Conservation (phyloP, 2,329 filamentous ascomycete species). For the Ambrosiella xylebori region DNA sequence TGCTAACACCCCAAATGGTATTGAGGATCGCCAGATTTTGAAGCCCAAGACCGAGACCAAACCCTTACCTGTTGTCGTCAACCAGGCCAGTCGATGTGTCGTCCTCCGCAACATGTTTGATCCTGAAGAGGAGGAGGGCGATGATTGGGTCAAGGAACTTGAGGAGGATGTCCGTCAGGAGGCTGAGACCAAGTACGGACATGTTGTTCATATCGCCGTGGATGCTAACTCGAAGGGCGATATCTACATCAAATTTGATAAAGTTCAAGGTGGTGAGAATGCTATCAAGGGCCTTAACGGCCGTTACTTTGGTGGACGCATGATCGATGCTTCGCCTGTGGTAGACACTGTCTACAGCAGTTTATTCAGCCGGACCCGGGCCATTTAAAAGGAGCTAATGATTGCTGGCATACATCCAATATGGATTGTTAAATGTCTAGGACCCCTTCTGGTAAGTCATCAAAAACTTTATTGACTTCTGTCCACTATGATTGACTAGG, state of each 20-base stretch:
- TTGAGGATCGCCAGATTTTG: slow-evolving; percentile 52
- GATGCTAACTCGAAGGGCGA: slow-evolving; percentile 90
- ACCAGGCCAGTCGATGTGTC: slow-evolving; percentile 84
- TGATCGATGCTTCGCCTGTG: slow-evolving; percentile 87
- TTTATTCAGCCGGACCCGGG: slow-evolving; percentile 75
- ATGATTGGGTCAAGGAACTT: slow-evolving; percentile 79
- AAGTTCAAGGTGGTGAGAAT: slow-evolving; percentile 86
- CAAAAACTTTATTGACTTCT: too few species aligned
- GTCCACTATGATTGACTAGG: too few species aligned
- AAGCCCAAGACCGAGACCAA: slow-evolving; percentile 68
- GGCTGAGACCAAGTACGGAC: slow-evolving; percentile 89
- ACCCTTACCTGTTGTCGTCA: slow-evolving; percentile 67
- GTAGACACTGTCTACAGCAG: slow-evolving; percentile 98
- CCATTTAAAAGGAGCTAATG: slow-evolving; percentile 40
- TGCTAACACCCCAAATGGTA: slow-evolving; percentile 30
- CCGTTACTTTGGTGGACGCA: slow-evolving; percentile 80
- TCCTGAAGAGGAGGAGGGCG: slow-evolving; percentile 73
- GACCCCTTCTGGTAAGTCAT: background rate
- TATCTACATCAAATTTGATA: slow-evolving; percentile 97
- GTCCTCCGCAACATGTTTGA: slow-evolving; percentile 94
- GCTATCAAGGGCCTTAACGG: slow-evolving; percentile 96
- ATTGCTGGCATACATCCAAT: slow-evolving; percentile 9
- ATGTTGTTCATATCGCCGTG: slow-evolving; percentile 90
- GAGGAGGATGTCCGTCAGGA: slow-evolving; percentile 86
- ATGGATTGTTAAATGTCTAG: slow-evolving; percentile 5